Base-by-base conservation (phyloP, 169 alveolate species). In the Cryptosporidium felis region DNA sequence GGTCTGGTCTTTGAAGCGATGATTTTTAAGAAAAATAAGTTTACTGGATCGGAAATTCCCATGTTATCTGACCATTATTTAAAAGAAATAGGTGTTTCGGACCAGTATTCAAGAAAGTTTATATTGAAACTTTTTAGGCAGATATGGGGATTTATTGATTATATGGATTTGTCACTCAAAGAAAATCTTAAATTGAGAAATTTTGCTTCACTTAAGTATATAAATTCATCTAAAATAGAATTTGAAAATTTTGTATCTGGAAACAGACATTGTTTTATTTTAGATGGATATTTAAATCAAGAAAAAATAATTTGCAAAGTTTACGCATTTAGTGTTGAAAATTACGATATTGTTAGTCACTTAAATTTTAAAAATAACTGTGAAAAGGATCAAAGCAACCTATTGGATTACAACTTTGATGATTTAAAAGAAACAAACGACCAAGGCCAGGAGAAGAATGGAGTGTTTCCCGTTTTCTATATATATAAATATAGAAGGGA, bases 241-340 rank as follows among this genome's bases (percentile, higher is more conserved):
- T 82, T 61, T 80, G 92, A 42, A 12, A 49, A 21, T 18, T 40
- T 53, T 53, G 12, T 74, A 53, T 60, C 67, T 28, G 88, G 81
- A 3, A 89, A 81, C n/a, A 42, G 88, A 10, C 62, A 90, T 62
- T 80, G 90, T 0, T 67, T 60, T 56, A 82, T 90, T 9, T 74
- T 80, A n/a, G 62, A 32, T 49, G 91, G 81, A 1, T 56, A 53
- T 14, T 80, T 79, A 49, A 58, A 67, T 23, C 63, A 80, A 1
- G 49, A n/a, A n/a, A 10, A 40, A 79, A 67, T 90, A 12, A 89
- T 90, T n/a, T 90, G 92, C 62, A 90, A 90, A 79, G 34, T 82
- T 16, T 81, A 62, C 26, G 9, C 62, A 23, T 90, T 80, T 51
- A 32, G 26, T 60, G 18, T 36, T 10, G 59, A 51, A n/a, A 53